Evolutionary conservation across 306 rosid species (phyloP).

Genomic region (Vigna radiata): DNA sequence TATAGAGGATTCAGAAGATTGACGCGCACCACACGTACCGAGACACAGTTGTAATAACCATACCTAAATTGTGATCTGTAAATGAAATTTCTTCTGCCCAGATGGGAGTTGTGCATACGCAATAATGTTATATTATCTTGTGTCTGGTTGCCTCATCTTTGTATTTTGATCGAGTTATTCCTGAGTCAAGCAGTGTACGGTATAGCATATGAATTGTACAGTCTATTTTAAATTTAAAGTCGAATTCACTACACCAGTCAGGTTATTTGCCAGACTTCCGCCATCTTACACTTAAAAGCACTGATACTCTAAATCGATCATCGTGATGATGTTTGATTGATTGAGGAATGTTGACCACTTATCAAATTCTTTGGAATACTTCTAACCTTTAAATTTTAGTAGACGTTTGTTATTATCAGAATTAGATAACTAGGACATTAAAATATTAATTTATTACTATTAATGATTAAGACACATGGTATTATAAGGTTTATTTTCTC

Average conservation of each 20-base stretch:
- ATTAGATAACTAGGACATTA: too few species aligned
- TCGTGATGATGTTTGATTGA: too few species aligned
- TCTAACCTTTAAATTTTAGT: too few species aligned
- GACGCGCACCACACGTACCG: constrained; percentile 1
- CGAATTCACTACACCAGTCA: background rate
- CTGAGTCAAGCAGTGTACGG: too few species aligned
- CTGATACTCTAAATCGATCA: background rate
- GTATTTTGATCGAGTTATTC: constrained; percentile 10
- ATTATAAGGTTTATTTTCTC: too few species aligned
- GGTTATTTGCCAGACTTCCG: constrained; percentile 12
- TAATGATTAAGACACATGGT: too few species aligned
- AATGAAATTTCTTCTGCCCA: constrained; percentile 2
- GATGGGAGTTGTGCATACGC: constrained; percentile 30
- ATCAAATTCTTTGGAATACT: background rate
- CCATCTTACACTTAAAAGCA: constrained; percentile 11
- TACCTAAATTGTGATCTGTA: background rate
- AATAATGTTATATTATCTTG: background rate
- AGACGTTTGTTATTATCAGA: too few species aligned
- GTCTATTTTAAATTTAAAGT: constrained; percentile 13
- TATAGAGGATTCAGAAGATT: background rate
- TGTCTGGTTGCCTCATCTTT: background rate
- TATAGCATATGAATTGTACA: constrained; percentile 37
- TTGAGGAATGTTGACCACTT: background rate
- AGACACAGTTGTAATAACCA: constrained; percentile 30
- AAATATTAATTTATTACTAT: too few species aligned